Conservation (phyloP, 1,284 basidiomycete species). For the Sanghuangporus baumii region DNA sequence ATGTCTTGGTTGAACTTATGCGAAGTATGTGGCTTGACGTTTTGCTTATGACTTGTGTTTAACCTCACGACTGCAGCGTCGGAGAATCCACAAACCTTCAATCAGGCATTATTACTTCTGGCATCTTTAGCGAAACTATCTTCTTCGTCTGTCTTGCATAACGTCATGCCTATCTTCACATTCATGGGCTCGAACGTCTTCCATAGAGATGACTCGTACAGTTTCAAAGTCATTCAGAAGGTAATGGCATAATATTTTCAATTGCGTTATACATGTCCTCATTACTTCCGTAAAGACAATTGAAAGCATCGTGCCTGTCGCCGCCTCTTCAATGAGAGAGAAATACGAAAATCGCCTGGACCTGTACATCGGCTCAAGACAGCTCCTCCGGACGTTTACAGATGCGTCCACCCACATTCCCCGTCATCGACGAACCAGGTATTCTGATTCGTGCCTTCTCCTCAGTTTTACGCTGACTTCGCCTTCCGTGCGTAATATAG, state of each 20-base stretch:
- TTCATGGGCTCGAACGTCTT: constrained; percentile 98
- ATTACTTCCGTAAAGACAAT: constrained; percentile 58
- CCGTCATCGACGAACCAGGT: constrained; percentile 81
- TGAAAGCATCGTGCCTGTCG: constrained; percentile 89
- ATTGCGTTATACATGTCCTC: neutral
- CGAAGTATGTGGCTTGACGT: constrained; percentile 46
- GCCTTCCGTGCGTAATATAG: constrained; percentile 33
- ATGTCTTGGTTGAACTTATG: constrained; percentile 84
- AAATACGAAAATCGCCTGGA: constrained; percentile 49
- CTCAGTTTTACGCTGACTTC: constrained; percentile 15
- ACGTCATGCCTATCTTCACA: constrained; percentile 98
- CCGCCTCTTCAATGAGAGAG: constrained; percentile 70
- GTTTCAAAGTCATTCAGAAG: constrained; percentile 92
- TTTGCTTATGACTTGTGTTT: constrained; percentile 7
- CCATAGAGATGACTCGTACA: constrained; percentile 94
- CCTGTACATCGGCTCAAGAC: constrained; percentile 59
- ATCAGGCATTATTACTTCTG: constrained; percentile 89
- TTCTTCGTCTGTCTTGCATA: constrained; percentile 88
- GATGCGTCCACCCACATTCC: constrained; percentile 86
- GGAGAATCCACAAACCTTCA: constrained; percentile 90
- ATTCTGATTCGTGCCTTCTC: constrained; percentile 25
- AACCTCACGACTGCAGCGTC: constrained; percentile 48
- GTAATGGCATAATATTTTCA: constrained; percentile 33
- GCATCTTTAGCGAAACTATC: constrained; percentile 79
- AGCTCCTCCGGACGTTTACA: constrained; percentile 83